Base-by-base conservation (phyloP, 2,329 filamentous ascomycete species). In the Aspergillus fructus region DNA sequence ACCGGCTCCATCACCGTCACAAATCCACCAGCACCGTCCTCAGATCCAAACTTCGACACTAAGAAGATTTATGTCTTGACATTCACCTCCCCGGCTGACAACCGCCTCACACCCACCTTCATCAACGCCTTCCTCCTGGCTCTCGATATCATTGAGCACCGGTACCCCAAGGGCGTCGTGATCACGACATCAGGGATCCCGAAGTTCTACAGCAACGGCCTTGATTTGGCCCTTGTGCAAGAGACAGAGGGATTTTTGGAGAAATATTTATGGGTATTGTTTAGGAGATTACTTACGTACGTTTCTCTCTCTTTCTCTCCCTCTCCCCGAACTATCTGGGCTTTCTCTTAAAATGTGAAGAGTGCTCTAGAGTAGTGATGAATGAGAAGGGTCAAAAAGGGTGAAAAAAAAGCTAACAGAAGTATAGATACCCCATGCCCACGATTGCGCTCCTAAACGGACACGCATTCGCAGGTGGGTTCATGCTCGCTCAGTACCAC, bases 131-230 rank as follows among this genome's bases (percentile, higher is more conserved):
- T 93, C 39, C 77, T 90, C 33, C 78, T 86, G 11, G 88, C 89
- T 4, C 85, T 94, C 60, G 89, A 94, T 75, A 85, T 90, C 21
- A 76, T 94, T 67, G 88, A 92, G 72, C 83, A 86, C 58, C 81
- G 81, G 53, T 81, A 88, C 66, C 79, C 83, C 0, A 82, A 83
- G n/a, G 90, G 90, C 52, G 89, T 93, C 5, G 80, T 94, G 13
- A 78, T 93, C 58, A 93, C 90, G 5, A 93, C 90, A 0, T 89
- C 86, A 42, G 84, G 81, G 48, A 89, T 93, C 58, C 71, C 79
- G 51, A 94, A 94, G 70, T 93, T 93, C 79, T 94, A 89, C 78
- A 88, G 83, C 72, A 93, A 93, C 75, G 90, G 90, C 0, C 81
- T 94, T n/a, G 89, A 94, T 71, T 82, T 93, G 13, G 80, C 85